A percentile compares a stretch with the other conserved stretches of the same genome.
These are phyloP conservation scores for Arthroderma sp. DNA, from an alignment of 2,329 filamentous ascomycete genomes.

Conservation along the genomic window DNA sequence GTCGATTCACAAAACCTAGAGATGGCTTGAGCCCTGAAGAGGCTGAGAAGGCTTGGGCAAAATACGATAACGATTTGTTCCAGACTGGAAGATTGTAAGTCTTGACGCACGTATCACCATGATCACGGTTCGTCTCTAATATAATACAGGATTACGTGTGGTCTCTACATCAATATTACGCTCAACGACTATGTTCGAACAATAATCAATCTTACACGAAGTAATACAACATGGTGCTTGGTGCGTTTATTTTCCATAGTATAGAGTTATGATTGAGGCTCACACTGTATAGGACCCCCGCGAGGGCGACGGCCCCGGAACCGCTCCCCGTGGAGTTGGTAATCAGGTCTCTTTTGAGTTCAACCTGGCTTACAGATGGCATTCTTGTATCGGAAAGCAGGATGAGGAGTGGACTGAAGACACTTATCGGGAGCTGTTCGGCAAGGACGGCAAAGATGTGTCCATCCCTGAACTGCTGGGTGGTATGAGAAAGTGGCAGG, in stretches of 20 bases:
- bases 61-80: conserved; percentile 24
- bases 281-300: conserved; percentile 21
- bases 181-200: conserved; percentile 24
- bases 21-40: conserved; percentile 11
- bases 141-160: conserved; percentile 15
- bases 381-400: conserved; percentile 53
- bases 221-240: conserved; percentile 32
- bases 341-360: conserved; percentile 42
- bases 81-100: conserved; percentile 21
- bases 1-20: conserved; percentile 19
- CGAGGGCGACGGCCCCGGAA: conserved; percentile 10
- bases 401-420: conserved; percentile 62
- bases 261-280: background rate
- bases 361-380: conserved; percentile 40
- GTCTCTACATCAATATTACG: conserved; percentile 23
- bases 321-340: conserved; percentile 30
- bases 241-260: conserved; percentile 2
- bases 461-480: conserved; percentile 21
- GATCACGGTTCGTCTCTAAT: conserved; percentile 1
- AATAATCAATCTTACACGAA: conserved; percentile 24
- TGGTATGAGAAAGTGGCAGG: conserved; percentile 46
- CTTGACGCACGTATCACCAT: background rate
- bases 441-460: conserved; percentile 11
- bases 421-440: conserved; percentile 35
- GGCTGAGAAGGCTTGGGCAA: conserved; percentile 23